Base-by-base conservation (phyloP, 371 early-diverging fungal species). In the Rhizopus delemar region DNA sequence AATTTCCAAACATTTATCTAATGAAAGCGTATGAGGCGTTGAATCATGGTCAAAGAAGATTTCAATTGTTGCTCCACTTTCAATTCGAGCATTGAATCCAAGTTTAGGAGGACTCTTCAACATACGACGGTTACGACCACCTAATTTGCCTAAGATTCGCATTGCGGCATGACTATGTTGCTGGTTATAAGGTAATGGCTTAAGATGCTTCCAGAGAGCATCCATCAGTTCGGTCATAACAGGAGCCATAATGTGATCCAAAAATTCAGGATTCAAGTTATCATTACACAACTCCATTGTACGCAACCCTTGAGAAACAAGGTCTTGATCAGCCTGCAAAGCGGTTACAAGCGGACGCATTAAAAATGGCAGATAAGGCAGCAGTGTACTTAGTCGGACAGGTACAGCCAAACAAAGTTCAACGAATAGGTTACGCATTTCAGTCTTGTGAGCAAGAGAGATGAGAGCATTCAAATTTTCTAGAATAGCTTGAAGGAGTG, bases 281-380 rank as follows among this genome's bases (percentile, higher is more conserved):
- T 99, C 99, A 41, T 98, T 92, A 69, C 98, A 99, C 4, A 97
- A 82, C 75, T 99, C 99, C 56, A 99, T 84, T 3, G 97, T 98
- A 46, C 99, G 86, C 53, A 99, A 77, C 5, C 96, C 98, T 72
- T 98, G 97, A 39, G 86, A 90, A 12, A 96, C 95, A 13, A 99
- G 83, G 22, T 97, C 96, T 8, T 91, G 87, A 39, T 93, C 92
- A 0, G 93, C 88, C 64, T 95, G 89, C 29, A 99, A 81, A 1
- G 99, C 96, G 48, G 94, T 74, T 0, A 97, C 93, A 8, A 99
- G 84, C 28, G 99, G 98, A 41, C 92, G 89, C 97, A 98, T 96
- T 67, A 99, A 71, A 59, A 89, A 92, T n/a, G 93, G 89, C 28
- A 99, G 80, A 59, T 93, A 96, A 1, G 99, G 99, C 4, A 99